Base-by-base conservation (phyloP, 352 stramenopile species). In the Pythium dissimile region DNA sequence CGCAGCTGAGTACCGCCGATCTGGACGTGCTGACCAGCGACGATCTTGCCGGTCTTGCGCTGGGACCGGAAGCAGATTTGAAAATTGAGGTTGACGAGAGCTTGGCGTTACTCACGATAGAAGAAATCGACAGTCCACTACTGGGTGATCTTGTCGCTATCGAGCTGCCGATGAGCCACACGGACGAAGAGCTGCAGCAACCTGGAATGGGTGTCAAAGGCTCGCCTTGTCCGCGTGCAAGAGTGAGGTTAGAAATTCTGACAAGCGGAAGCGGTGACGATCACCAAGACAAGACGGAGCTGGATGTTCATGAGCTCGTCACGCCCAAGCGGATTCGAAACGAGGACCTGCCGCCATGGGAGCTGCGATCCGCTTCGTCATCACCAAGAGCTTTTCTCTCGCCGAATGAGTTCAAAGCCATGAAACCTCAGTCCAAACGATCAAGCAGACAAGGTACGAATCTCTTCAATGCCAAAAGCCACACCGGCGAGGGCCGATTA, bases 1-100 rank as follows among this genome's bases (percentile, higher is more conserved):
- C 55, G 13, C 62, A 69, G 44, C 62, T 69, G 13, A 65, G 48
- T 12, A 58, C 44, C 20, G 42, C 32, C 32, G 62, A 69, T 20
- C 42, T 69, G 2, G 62, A 65, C n/a, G 55, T 43, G 5, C 55
- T 69, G 27, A 69, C 54, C n/a, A 54, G 62, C 23, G 62, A 65
- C 26, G 54, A 69, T 23, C 45, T 65, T 16, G 43, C 54, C 3
- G 61, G 27, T 16, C 39, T 69, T 12, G 49, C 62, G 5, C 38
- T 69, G 6, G 39, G 52, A 39, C 30, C 53, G 5, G 60, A 67
- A 16, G 43, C 34, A 1, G 59, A 67, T 27, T 31, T 67, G 5
- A n/a, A n/a, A n/a, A 26, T 67, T 23, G 27, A 62, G 35, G 59
- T 67, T 12, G 59, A 61, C 20, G 59, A 64, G 38, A 50, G 46